Percentiles rank a stretch among this genome's conserved stretches.
Evolutionary conservation across 148 eudicot species (phyloP).

Genomic region (Salicornia ramosissima): DNA sequence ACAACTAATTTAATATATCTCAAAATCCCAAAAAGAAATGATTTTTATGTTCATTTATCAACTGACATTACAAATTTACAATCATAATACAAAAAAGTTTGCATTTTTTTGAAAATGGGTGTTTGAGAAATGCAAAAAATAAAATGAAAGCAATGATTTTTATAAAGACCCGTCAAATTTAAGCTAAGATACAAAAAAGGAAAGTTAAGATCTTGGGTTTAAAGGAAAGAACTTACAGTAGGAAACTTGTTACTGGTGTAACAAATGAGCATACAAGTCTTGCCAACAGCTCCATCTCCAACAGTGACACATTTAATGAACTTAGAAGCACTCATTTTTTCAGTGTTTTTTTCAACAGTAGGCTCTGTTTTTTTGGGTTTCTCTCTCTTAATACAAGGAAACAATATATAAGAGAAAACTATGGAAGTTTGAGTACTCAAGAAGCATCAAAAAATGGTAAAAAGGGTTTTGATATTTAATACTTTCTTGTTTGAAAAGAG

Average conservation of each 20-base stretch:
- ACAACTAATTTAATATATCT: background rate
- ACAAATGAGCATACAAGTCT: constrained; percentile 95
- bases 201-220: background rate
- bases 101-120: background rate
- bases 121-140: background rate
- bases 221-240: constrained; percentile 58
- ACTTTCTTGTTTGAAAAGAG: constrained; percentile 16
- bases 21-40: background rate
- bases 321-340: constrained; percentile 76
- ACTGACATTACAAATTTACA: background rate
- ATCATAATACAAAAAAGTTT: background rate
- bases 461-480: constrained; percentile 13
- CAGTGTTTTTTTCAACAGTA: constrained; percentile 9
- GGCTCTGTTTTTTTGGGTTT: background rate
- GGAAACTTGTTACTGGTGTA: constrained; percentile 98
- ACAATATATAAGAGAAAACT: constrained; percentile 6
- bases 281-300: constrained; percentile 99
- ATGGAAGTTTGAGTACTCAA: constrained; percentile 22
- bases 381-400: background rate
- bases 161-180: no score
- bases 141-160: background rate
- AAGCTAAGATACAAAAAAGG: background rate
- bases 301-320: constrained; percentile 98
- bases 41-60: background rate
- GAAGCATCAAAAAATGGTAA: constrained; percentile 25